Evolutionary conservation across 2,329 filamentous ascomycete genomes (phyloP).

Genomic region (Exophiala dermatitidis): DNA sequence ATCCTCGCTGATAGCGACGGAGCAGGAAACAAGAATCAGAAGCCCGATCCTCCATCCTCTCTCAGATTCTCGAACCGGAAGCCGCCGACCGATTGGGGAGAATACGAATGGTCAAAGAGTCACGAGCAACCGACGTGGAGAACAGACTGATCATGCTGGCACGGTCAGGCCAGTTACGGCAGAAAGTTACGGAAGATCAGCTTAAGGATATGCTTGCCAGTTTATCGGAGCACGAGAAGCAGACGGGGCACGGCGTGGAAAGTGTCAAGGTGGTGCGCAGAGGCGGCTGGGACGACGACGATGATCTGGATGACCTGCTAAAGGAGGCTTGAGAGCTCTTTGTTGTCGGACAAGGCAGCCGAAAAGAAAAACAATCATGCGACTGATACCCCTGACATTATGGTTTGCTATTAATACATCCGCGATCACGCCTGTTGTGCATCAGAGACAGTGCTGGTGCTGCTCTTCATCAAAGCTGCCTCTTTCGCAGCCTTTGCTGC

Average conservation of each 20-base stretch:
- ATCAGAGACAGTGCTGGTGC: neutral
- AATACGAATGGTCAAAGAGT: conserved; percentile 91
- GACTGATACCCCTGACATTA: conserved; percentile 19
- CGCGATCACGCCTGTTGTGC: neutral
- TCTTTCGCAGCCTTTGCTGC: conserved; percentile 49
- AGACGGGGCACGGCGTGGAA: conserved; percentile 57
- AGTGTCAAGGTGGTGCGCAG: conserved; percentile 81
- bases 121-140: conserved; percentile 82
- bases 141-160: conserved; percentile 89
- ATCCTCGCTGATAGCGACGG: conserved; percentile 8
- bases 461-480: conserved; percentile 17
- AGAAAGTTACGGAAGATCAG: conserved; percentile 86
- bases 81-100: conserved; percentile 88
- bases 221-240: conserved; percentile 42
- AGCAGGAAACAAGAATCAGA: conserved; percentile 50
- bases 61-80: conserved; percentile 89
- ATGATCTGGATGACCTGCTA: conserved; percentile 45
- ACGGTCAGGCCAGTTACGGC: conserved; percentile 73
- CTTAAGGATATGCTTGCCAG: conserved; percentile 77
- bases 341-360: too few relatives aligned
- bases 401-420: neutral
- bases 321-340: conserved; percentile 17
- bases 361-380: neutral
- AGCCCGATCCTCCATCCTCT: conserved; percentile 68
- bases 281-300: conserved; percentile 77